These are phyloP conservation scores for Salix arbutifolia DNA, from an alignment of 345 rosid genomes.

Conservation along the genomic window DNA sequence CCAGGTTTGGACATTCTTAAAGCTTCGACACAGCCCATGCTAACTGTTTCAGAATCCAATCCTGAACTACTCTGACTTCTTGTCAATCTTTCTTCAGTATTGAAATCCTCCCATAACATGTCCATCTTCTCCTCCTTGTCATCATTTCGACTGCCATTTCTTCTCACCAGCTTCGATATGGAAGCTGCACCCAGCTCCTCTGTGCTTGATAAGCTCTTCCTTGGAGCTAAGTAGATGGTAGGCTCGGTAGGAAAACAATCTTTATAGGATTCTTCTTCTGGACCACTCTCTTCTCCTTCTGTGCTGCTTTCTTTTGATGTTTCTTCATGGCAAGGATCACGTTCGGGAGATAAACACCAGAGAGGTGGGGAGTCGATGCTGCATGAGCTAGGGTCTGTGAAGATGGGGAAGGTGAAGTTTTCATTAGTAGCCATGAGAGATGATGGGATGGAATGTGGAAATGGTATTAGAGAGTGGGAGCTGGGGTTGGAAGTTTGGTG, in stretches of 20 bases:
- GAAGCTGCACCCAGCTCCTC: conserved; percentile 5
- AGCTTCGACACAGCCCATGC: conserved; percentile 25
- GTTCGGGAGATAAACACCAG: conserved; percentile 50
- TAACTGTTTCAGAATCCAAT: conserved; percentile 11
- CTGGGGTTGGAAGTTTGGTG: conserved; percentile 29
- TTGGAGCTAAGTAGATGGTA: neutral
- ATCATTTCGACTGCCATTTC: neutral
- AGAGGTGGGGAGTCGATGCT: conserved; percentile 66
- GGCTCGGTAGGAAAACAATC: neutral
- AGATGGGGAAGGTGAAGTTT: conserved; percentile 70
- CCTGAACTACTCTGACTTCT: conserved; percentile 23
- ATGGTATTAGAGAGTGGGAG: neutral
- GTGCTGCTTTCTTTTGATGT: conserved; percentile 2
- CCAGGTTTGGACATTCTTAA: conserved; percentile 29
- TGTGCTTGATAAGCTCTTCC: conserved; percentile 36
- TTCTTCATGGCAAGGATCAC: conserved; percentile 5
- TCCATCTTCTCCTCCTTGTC: conserved; percentile 65
- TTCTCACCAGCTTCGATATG: neutral
- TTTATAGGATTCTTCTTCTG: neutral
- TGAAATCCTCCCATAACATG: conserved; percentile 83
- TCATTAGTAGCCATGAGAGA: conserved; percentile 25
- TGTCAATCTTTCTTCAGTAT: conserved; percentile 36
- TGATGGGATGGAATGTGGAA: neutral
- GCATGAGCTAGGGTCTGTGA: conserved; percentile 21
- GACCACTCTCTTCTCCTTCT: neutral